Conservation (phyloP, 140 eudicot species). For the Anethum foeniculum region DNA sequence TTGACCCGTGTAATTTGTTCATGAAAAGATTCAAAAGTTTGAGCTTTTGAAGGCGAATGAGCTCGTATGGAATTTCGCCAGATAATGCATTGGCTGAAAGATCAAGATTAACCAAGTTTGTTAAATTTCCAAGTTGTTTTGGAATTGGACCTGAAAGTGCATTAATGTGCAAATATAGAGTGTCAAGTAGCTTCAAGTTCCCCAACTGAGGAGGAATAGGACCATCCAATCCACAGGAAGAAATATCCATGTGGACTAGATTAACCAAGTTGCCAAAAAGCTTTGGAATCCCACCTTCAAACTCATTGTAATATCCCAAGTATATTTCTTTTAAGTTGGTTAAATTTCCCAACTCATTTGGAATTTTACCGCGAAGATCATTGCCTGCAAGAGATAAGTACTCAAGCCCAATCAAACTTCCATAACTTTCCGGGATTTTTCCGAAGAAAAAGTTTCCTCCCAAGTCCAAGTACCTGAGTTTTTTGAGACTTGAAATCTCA, state of each 20-base stretch:
- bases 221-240: constrained; percentile 69
- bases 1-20: constrained; percentile 84
- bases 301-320: constrained; percentile 74
- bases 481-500: constrained; percentile 42
- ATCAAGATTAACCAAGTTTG: constrained; percentile 65
- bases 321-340: constrained; percentile 74
- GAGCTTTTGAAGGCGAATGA: constrained; percentile 42
- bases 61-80: constrained; percentile 77
- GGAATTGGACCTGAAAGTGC: constrained; percentile 73
- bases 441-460: constrained; percentile 88
- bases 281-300: constrained; percentile 75
- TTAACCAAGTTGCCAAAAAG: constrained; percentile 64
- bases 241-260: constrained; percentile 72
- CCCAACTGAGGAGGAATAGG: constrained; percentile 73
- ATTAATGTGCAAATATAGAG: constrained; percentile 63
- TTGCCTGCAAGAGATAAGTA: constrained; percentile 76
- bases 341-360: constrained; percentile 73
- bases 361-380: constrained; percentile 71
- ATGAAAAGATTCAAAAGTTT: constrained; percentile 70
- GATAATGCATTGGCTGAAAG: constrained; percentile 70
- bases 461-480: constrained; percentile 63
- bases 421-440: constrained; percentile 53
- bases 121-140: constrained; percentile 65
- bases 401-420: constrained; percentile 41
- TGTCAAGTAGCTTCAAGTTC: constrained; percentile 54